A percentile compares a stretch with the other conserved stretches of the same genome.
phyloP scores from a whole-genome alignment of 352 stramenopile genomes.

The Pythium utonaiense region DNA sequence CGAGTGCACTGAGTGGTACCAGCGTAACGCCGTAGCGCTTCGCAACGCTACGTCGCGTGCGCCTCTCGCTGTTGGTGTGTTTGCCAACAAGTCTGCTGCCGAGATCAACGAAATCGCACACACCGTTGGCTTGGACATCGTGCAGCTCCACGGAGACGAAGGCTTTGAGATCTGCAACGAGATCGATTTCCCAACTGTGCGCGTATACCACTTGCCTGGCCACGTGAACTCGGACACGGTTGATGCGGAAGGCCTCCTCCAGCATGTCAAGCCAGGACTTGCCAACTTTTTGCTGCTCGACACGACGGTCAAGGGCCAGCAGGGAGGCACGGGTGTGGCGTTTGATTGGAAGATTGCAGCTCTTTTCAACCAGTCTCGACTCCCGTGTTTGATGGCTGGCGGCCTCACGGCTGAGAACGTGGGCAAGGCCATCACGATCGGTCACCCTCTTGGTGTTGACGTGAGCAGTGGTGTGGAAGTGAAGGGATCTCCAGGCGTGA shows the following conservation, averaged over 20 bases:
- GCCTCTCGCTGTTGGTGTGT: conserved; percentile 93
- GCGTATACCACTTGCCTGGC: conserved; percentile 93
- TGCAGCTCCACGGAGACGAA: conserved; percentile 97
- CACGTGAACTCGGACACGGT: conserved; percentile 64
- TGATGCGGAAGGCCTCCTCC: conserved; percentile 68
- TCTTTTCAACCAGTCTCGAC: conserved; percentile 82
- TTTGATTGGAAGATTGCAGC: conserved; percentile 97
- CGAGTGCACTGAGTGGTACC: conserved; percentile 70
- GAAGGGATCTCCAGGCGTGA: conserved; percentile 58
- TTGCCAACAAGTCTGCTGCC: conserved; percentile 93
- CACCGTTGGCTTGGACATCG: conserved; percentile 93
- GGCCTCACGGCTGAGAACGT: conserved; percentile 95
- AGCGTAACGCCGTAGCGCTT: conserved; percentile 62
- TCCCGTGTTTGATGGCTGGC: conserved; percentile 96
- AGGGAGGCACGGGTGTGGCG: conserved; percentile 89
- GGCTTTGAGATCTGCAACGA: conserved; percentile 85
- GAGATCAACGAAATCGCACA: conserved; percentile 89
- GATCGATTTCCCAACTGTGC: conserved; percentile 88
- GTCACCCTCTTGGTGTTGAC: conserved; percentile 92
- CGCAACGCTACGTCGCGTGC: conserved; percentile 65
- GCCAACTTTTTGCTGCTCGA: conserved; percentile 94
- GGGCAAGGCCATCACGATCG: conserved; percentile 76
- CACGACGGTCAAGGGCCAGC: conserved; percentile 93
- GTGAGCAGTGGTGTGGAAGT: conserved; percentile 95
- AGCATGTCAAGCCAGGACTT: conserved; percentile 52